Evolutionary conservation across 352 stramenopile genomes (phyloP).

Genomic region (Pythium sp.): DNA sequence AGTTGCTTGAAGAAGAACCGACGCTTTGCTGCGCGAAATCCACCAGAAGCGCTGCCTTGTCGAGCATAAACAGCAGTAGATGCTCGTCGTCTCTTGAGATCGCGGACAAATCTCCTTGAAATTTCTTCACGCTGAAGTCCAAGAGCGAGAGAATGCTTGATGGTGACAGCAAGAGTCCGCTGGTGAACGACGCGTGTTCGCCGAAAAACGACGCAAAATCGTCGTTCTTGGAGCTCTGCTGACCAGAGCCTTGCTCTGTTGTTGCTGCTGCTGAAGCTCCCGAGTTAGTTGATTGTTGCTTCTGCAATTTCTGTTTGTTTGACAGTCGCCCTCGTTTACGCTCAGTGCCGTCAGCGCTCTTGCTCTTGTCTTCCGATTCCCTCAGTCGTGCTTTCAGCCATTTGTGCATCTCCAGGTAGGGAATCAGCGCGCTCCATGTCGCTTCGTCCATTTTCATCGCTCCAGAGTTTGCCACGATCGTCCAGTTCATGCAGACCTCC

Average conservation of each 20-base stretch:
- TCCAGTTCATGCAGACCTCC: constrained; percentile 45
- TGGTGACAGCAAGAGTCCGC: constrained; percentile 17
- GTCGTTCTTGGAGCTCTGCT: constrained; percentile 6
- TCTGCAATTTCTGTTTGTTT: constrained; percentile 15
- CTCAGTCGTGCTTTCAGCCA: constrained; percentile 26
- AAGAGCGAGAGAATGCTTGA: constrained; percentile 18
- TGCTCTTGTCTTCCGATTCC: constrained; percentile 16
- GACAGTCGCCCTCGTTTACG: constrained; percentile 20
- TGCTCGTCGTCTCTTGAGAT: constrained; percentile 22
- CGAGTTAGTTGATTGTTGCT: background rate
- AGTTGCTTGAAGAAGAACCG: constrained; percentile 1
- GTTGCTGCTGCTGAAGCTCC: background rate
- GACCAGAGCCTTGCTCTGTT: background rate
- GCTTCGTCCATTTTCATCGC: constrained; percentile 10
- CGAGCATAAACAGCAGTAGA: constrained; percentile 23
- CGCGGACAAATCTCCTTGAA: background rate
- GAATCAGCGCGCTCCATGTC: constrained; percentile 23
- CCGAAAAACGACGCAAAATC: constrained; percentile 20
- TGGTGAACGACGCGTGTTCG: constrained; percentile 19
- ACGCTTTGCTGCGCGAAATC: constrained; percentile 17
- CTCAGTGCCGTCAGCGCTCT: background rate
- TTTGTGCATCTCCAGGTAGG: constrained; percentile 32
- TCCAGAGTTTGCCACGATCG: constrained; percentile 13
- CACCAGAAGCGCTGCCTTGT: constrained; percentile 14
- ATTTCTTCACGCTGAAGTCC: constrained; percentile 12